Evolutionary conservation across 345 rosid genomes (phyloP).

Genomic region (Eucalyptus dawsonii): DNA sequence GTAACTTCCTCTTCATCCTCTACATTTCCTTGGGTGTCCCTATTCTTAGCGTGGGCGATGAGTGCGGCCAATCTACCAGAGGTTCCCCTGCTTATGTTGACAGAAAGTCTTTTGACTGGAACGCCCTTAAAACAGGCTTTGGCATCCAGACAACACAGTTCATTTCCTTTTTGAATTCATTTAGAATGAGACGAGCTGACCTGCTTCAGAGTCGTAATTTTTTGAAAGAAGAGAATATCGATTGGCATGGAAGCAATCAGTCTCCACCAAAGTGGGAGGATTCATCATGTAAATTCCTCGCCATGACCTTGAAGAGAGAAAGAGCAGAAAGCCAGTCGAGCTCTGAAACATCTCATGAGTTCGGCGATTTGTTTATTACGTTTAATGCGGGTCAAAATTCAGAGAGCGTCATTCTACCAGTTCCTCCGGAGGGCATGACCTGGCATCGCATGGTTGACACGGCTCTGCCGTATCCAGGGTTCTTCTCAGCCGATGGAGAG

Average conservation of each 20-base stretch:
- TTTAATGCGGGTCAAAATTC: slow-evolving; percentile 41
- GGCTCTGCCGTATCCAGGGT: slow-evolving; percentile 74
- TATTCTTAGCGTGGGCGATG: slow-evolving; percentile 91
- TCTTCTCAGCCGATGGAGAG: slow-evolving; percentile 52
- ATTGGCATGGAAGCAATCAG: slow-evolving; percentile 63
- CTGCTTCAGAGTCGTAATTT: slow-evolving; percentile 54
- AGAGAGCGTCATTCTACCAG: slow-evolving; percentile 44
- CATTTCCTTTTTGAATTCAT: slow-evolving; percentile 56
- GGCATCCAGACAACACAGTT: slow-evolving; percentile 56
- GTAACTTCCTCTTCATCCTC: slow-evolving; percentile 65
- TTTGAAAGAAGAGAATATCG: slow-evolving; percentile 58
- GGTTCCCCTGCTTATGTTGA: slow-evolving; percentile 48
- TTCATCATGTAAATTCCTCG: slow-evolving; percentile 51
- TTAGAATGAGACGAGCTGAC: slow-evolving; percentile 55
- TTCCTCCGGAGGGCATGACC: slow-evolving; percentile 33
- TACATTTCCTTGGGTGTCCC: slow-evolving; percentile 77
- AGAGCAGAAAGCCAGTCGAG: slow-evolving; percentile 5
- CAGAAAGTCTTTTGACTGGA: slow-evolving; percentile 64
- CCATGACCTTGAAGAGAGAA: slow-evolving; percentile 43
- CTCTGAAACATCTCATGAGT: slow-evolving; percentile 12
- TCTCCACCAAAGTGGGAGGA: slow-evolving; percentile 79
- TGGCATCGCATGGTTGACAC: slow-evolving; percentile 75
- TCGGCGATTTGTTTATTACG: slow-evolving; percentile 52
- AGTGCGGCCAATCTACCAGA: slow-evolving; percentile 71
- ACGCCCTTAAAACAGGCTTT: slow-evolving; percentile 42